phyloP scores from a whole-genome alignment of 345 rosid species.

The Iberis pinnata region DNA sequence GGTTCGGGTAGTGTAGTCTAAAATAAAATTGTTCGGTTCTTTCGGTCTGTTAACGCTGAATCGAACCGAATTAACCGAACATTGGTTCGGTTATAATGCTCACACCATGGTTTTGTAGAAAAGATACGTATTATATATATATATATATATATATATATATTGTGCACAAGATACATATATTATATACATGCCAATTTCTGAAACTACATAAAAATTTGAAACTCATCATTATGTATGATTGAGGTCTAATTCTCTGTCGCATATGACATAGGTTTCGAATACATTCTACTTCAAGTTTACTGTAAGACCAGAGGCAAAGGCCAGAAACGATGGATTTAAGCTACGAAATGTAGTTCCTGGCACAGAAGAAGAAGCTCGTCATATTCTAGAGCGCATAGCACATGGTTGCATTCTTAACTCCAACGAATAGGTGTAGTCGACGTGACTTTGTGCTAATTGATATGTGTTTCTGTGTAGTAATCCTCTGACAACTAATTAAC shows the following conservation, averaged over 20 bases:
- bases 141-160: too few relatives aligned
- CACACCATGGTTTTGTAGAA: too few relatives aligned
- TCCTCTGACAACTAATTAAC: background rate
- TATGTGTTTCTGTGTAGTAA: too few relatives aligned
- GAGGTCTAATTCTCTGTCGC: background rate
- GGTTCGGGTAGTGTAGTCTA: too few relatives aligned
- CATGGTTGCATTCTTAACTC: conserved; percentile 48
- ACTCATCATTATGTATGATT: background rate
- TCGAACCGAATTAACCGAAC: too few relatives aligned
- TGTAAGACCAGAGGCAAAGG: conserved; percentile 60
- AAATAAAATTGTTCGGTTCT: too few relatives aligned
- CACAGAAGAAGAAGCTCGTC: conserved; percentile 81
- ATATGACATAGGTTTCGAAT: conserved; percentile 57
- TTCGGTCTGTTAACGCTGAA: too few relatives aligned
- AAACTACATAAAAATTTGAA: background rate
- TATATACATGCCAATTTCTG: too few relatives aligned
- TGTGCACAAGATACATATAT: background rate
- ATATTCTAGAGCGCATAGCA: conserved; percentile 53
- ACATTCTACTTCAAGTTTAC: conserved; percentile 78
- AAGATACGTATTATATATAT: too few relatives aligned
- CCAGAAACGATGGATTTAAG: conserved; percentile 40
- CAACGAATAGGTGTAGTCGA: background rate
- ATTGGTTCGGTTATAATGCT: too few relatives aligned
- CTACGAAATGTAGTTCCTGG: conserved; percentile 74
- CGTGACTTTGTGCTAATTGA: background rate